phyloP scores from a whole-genome alignment of 495 filamentous ascomycete genomes.

The Poronia punctata region DNA sequence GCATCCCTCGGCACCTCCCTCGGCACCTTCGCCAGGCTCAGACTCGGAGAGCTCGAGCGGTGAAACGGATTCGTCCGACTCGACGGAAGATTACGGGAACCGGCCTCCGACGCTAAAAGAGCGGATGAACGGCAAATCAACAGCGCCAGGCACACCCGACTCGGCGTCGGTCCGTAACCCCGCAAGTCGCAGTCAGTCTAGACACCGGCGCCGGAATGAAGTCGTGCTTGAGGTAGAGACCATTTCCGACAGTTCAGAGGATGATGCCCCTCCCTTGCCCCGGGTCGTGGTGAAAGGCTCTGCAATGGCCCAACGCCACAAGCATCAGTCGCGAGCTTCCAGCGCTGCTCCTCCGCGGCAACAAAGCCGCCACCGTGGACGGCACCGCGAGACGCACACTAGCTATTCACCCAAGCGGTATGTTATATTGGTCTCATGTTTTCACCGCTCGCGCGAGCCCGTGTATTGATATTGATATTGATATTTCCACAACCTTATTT shows the following conservation, averaged over 20 bases:
- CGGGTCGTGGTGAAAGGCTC: conserved; percentile 18
- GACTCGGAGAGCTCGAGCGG: conserved; percentile 32
- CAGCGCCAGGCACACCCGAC: conserved; percentile 13
- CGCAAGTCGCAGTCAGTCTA: conserved; percentile 14
- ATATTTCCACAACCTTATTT: too few relatives aligned
- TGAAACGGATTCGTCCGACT: conserved; percentile 31
- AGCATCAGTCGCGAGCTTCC: conserved; percentile 15
- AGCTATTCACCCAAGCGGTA: conserved; percentile 34
- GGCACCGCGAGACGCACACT: conserved; percentile 27
- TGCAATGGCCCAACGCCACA: conserved; percentile 12
- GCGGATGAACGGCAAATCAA: conserved; percentile 11
- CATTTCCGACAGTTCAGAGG: conserved; percentile 24
- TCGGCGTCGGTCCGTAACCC: conserved; percentile 10
- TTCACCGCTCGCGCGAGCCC: too few relatives aligned
- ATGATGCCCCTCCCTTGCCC: conserved; percentile 17
- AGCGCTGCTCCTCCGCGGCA: conserved; percentile 16
- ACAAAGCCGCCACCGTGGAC: conserved; percentile 10
- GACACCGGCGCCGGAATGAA: conserved; percentile 14
- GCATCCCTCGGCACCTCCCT: too few relatives aligned
- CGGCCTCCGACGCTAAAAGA: conserved; percentile 15
- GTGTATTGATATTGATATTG: too few relatives aligned
- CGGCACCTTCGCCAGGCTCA: conserved; percentile 29
- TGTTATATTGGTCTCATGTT: too few relatives aligned
- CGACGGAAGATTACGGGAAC: conserved; percentile 28
- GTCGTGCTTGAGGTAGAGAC: conserved; percentile 19